These are phyloP conservation scores for Phytophthora multivora DNA, from an alignment of 352 stramenopile species.

Conservation along the genomic window DNA sequence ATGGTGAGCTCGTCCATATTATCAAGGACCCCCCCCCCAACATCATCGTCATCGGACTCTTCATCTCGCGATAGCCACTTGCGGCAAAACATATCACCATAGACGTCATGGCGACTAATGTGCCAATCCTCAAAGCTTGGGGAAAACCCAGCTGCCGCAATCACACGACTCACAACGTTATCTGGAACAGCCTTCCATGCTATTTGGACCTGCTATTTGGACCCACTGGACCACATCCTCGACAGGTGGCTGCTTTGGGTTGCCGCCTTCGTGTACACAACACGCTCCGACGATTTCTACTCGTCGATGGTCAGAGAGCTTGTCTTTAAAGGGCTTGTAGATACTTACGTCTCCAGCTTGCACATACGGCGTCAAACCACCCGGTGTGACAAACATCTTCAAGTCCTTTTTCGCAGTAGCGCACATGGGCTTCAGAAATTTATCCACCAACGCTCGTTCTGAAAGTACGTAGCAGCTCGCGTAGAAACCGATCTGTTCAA, in stretches of 20 bases:
- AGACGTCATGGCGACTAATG: neutral
- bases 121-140: neutral
- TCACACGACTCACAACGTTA: neutral
- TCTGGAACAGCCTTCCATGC: constrained; percentile 4
- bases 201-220: no score
- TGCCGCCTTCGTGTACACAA: neutral
- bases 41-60: neutral
- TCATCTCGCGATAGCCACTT: neutral
- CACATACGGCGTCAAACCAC: no score
- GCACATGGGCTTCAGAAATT: no score
- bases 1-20: constrained; percentile 2
- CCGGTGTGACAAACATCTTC: no score
- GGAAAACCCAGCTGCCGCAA: neutral
- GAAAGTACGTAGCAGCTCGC: no score
- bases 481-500: no score
- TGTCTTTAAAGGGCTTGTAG: no score
- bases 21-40: neutral
- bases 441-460: no score
- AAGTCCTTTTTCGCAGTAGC: no score
- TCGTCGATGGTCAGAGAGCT: neutral
- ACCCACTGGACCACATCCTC: neutral
- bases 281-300: neutral
- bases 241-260: neutral
- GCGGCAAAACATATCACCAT: neutral
- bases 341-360: no score